Evolutionary conservation across 2,329 filamentous ascomycete species (phyloP).

Genomic region (Ambrosiella cleistominuta): DNA sequence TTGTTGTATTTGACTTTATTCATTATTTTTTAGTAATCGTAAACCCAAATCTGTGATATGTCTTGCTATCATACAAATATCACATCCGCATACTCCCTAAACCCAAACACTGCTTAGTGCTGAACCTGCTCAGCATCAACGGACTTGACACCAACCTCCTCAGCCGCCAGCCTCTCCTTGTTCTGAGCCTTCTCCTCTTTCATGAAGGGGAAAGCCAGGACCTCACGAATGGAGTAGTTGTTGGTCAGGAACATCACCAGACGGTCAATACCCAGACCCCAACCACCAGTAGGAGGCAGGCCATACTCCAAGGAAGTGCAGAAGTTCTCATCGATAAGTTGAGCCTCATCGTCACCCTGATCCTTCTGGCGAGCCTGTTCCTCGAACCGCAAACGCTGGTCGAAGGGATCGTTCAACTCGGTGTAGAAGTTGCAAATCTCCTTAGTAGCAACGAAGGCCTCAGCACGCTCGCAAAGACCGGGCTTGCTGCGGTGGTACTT

Average conservation of each 20-base stretch:
- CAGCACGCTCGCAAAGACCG: conserved; percentile 90
- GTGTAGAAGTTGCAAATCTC: conserved; percentile 88
- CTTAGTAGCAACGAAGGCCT: conserved; percentile 63
- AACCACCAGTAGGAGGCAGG: conserved; percentile 84
- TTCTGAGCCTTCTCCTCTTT: conserved; percentile 51
- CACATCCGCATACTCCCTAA: not conserved
- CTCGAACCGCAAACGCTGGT: conserved; percentile 70
- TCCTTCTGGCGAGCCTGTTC: conserved; percentile 94
- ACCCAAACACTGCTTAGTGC: conserved; percentile 10
- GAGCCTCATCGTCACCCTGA: conserved; percentile 92
- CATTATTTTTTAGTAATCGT: conserved; percentile 8
- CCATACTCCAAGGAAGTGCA: conserved; percentile 77
- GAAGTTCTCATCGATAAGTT: conserved; percentile 92
- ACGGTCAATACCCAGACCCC: conserved; percentile 90
- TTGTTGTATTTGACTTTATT: not conserved
- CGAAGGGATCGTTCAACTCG: conserved; percentile 83
- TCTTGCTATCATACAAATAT: not conserved
- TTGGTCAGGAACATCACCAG: conserved; percentile 92
- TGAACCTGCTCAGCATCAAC: conserved; percentile 40
- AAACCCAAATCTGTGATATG: conserved; percentile 11
- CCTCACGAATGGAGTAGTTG: conserved; percentile 87
- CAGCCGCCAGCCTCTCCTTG: conserved; percentile 38
- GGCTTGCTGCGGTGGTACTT: conserved; percentile 66
- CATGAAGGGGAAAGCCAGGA: conserved; percentile 94
- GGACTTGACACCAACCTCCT: conserved; percentile 43